Percentiles rank a stretch among this genome's conserved stretches.
These are phyloP conservation scores for Penicillium malachiteum DNA, from an alignment of 495 filamentous ascomycete species.

Conservation along the genomic window DNA sequence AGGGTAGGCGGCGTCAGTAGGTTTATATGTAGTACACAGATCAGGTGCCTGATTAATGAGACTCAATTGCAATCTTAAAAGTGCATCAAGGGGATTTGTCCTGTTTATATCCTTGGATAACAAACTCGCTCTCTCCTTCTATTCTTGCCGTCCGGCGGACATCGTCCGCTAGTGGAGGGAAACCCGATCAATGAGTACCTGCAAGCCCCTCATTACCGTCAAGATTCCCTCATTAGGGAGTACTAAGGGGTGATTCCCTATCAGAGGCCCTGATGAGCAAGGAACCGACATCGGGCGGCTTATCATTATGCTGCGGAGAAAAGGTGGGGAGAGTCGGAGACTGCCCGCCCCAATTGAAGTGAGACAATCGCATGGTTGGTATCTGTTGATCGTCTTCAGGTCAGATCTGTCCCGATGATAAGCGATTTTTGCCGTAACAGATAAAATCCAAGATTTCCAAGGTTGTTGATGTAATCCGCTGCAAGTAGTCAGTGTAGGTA, in stretches of 20 bases:
- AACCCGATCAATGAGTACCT: background rate
- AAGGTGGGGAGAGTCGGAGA: constrained; percentile 7
- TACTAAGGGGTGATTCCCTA: background rate
- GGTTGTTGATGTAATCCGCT: background rate
- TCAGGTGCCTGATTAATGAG: no score
- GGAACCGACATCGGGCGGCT: constrained; percentile 16
- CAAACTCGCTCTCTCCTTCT: no score
- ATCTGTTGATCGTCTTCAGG: background rate
- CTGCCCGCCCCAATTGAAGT: background rate
- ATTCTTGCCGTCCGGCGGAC: background rate
- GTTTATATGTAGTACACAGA: background rate
- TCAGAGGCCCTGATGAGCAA: background rate
- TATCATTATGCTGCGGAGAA: constrained; percentile 11
- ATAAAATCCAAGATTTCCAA: background rate
- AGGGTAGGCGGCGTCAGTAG: background rate
- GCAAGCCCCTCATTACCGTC: background rate
- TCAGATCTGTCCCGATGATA: background rate
- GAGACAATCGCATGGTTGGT: background rate
- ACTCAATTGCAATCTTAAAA: no score
- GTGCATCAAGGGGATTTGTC: no score
- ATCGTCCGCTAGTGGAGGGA: constrained; percentile 3
- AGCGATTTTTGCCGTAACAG: background rate
- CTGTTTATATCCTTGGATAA: no score
- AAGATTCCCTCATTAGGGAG: constrained; percentile 12
- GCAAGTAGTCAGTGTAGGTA: background rate